A percentile compares a stretch with the other conserved stretches of the same genome.
Conservation (phyloP, 495 filamentous ascomycete genomes). For the Rostrohypoxylon terebratum region DNA sequence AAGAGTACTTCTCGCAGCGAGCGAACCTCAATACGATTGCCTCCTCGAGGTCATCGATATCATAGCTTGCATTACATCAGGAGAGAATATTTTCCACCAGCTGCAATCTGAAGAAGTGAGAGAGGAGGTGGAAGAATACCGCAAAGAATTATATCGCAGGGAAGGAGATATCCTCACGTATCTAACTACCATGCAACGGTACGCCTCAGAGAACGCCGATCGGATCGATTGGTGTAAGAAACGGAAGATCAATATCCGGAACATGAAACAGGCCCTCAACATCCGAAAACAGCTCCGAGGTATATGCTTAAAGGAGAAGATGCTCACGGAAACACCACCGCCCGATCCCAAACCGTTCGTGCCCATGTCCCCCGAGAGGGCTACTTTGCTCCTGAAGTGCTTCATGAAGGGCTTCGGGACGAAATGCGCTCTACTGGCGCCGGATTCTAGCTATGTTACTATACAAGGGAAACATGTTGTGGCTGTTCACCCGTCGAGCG, state of each 20-base stretch:
- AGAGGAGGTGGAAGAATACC: constrained; percentile 77
- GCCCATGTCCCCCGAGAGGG: constrained; percentile 63
- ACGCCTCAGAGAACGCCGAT: constrained; percentile 78
- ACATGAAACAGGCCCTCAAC: constrained; percentile 78
- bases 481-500: constrained; percentile 88
- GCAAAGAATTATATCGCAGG: constrained; percentile 78
- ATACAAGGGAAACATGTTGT: constrained; percentile 85
- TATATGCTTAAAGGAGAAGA: constrained; percentile 65
- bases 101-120: constrained; percentile 82
- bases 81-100: constrained; percentile 87
- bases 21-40: constrained; percentile 74
- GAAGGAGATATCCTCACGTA: constrained; percentile 94
- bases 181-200: constrained; percentile 83
- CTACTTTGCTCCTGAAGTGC: constrained; percentile 74
- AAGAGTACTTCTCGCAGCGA: constrained; percentile 84
- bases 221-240: constrained; percentile 80
- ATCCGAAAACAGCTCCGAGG: constrained; percentile 88
- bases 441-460: constrained; percentile 88
- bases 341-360: constrained; percentile 63
- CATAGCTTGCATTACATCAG: constrained; percentile 84
- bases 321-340: constrained; percentile 55
- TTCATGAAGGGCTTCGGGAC: constrained; percentile 84
- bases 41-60: constrained; percentile 90
- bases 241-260: constrained; percentile 81
- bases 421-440: constrained; percentile 84